A percentile compares a stretch with the other conserved stretches of the same genome.
These are phyloP conservation scores for Meredithiella fracta DNA, from an alignment of 2,329 filamentous ascomycete species.

Conservation along the genomic window DNA sequence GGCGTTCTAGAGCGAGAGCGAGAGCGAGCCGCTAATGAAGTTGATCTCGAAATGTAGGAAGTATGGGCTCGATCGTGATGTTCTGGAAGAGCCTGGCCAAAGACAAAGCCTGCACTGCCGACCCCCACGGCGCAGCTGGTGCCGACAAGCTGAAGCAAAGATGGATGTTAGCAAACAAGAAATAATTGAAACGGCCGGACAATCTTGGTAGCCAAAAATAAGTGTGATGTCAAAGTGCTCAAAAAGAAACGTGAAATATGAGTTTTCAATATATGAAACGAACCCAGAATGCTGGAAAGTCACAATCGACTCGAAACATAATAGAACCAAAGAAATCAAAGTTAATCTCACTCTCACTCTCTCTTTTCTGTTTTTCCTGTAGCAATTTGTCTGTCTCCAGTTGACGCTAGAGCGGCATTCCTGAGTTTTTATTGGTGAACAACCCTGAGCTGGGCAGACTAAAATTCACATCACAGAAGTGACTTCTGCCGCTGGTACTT, in stretches of 20 bases:
- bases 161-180: neutral
- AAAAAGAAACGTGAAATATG: too few species aligned
- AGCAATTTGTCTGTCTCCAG: slow-evolving; percentile 2
- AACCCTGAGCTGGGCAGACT: neutral
- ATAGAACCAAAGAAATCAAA: too few species aligned
- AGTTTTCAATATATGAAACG: too few species aligned
- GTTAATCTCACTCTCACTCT: neutral
- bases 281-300: too few species aligned
- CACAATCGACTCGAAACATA: too few species aligned
- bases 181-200: neutral
- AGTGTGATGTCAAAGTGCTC: too few species aligned
- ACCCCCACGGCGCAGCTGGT: slow-evolving; percentile 45
- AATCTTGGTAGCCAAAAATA: too few species aligned
- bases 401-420: neutral
- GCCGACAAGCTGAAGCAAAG: slow-evolving; percentile 36
- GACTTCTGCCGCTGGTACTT: neutral
- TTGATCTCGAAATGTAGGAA: slow-evolving; percentile 7
- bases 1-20: slow-evolving; percentile 8
- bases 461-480: neutral
- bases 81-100: slow-evolving; percentile 32
- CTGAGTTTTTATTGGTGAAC: neutral
- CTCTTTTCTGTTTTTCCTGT: neutral
- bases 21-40: slow-evolving; percentile 4
- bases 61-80: slow-evolving; percentile 17
- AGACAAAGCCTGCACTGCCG: slow-evolving; percentile 41